A percentile compares a stretch with the other conserved stretches of the same genome.
Evolutionary conservation across 345 rosid genomes (phyloP).

Genomic region (Raphanus sativus): DNA sequence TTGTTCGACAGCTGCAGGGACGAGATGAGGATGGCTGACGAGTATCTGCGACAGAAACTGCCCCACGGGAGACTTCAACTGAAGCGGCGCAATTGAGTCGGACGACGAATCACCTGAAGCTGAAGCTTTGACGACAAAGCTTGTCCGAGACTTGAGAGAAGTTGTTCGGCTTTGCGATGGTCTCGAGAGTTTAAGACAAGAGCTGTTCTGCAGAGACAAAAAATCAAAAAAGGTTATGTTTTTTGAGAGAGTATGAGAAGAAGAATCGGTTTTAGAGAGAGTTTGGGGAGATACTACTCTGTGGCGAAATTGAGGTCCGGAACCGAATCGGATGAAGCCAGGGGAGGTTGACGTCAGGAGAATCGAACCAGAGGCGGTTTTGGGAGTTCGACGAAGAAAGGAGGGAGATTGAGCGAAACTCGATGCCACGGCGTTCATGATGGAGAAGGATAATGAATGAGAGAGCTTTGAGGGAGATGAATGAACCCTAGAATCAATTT

Average conservation of each 20-base stretch:
- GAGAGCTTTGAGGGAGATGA: not conserved
- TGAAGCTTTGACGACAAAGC: constrained; percentile 55
- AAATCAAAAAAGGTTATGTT: not conserved
- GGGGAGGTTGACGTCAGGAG: constrained; percentile 37
- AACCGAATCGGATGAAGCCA: constrained; percentile 34
- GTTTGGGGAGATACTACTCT: constrained; percentile 37
- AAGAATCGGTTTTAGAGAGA: not conserved
- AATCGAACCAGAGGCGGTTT: constrained; percentile 34
- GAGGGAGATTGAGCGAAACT: constrained; percentile 40
- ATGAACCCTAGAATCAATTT: constrained; percentile 6
- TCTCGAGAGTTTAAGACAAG: constrained; percentile 13
- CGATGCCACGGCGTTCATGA: constrained; percentile 51
- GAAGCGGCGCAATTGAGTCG: constrained; percentile 70
- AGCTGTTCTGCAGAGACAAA: not conserved
- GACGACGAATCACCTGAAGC: constrained; percentile 48
- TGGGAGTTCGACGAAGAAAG: constrained; percentile 33
- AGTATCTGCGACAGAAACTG: constrained; percentile 84
- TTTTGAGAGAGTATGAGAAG: not conserved
- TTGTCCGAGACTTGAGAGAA: constrained; percentile 47
- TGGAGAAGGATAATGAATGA: not conserved
- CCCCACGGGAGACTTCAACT: constrained; percentile 84
- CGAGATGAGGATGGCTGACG: constrained; percentile 87
- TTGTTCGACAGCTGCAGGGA: constrained; percentile 92
- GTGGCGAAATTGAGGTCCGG: constrained; percentile 21
- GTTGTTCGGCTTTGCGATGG: constrained; percentile 33